These are phyloP conservation scores for Berberis thunbergii DNA, from an alignment of 164 flowering plant genomes.

Conservation along the genomic window DNA sequence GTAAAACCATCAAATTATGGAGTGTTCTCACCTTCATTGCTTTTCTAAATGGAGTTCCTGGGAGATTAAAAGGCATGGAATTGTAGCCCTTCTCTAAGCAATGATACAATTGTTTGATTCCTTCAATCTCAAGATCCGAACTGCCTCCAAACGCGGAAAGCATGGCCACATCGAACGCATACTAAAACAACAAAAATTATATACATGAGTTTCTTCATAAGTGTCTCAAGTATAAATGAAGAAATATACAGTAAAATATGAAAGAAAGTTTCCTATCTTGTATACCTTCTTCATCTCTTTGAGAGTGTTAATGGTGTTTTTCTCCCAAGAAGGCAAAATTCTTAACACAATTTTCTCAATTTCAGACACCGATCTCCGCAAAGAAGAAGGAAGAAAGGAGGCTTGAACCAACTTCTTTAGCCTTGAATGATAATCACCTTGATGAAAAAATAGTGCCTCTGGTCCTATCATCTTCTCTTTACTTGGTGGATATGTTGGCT, in stretches of 20 bases:
- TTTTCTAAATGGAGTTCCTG: constrained; percentile 57
- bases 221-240: neutral
- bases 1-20: too few species aligned
- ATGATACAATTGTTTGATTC: constrained; percentile 44
- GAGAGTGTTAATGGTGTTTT: constrained; percentile 38
- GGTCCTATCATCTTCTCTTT: constrained; percentile 83
- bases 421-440: constrained; percentile 62
- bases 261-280: neutral
- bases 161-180: constrained; percentile 76
- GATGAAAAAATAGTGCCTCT: constrained; percentile 77
- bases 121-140: constrained; percentile 32
- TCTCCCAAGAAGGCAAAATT: constrained; percentile 41
- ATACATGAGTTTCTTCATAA: neutral
- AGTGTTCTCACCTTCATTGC: constrained; percentile 54
- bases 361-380: constrained; percentile 35
- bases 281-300: constrained; percentile 74
- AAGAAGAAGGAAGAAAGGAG: constrained; percentile 53
- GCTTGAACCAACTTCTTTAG: constrained; percentile 68
- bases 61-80: constrained; percentile 79
- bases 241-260: neutral
- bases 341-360: constrained; percentile 47
- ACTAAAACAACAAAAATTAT: constrained; percentile 25
- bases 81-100: constrained; percentile 76
- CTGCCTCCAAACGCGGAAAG: constrained; percentile 47
- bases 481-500: constrained; percentile 70